Base-by-base conservation (phyloP, 2,329 filamentous ascomycete species). In the Pezicula rhizophila region DNA sequence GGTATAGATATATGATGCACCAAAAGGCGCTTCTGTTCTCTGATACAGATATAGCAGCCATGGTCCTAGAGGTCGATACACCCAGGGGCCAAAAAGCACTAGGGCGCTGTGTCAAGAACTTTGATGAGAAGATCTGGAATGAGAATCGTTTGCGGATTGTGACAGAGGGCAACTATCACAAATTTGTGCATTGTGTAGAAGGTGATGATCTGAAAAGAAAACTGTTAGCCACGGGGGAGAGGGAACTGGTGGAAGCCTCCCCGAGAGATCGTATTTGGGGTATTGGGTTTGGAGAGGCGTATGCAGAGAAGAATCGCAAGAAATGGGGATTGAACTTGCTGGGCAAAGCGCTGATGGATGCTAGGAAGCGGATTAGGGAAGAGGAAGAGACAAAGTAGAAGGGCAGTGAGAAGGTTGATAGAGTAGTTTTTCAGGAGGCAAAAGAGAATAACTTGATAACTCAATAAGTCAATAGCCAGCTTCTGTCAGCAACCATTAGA, bases 231-330 rank as follows among this genome's bases (percentile, higher is more conserved):
- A 87, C 84, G 1, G 80, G 77, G 0, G 73, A 79, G 5, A 67
- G 75, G 41, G 76, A 83, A 63, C 59, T 87, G 18, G 79, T 85
- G 2, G 82, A 84, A 66, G 80, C 80, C 28, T 74, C 74, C 50
- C 78, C 81, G 10, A 70, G 64, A 50, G 83, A 87, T 66, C 60
- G 70, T 5, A 75, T 86, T 47, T 87, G 83, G 84, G 84, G 83
- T 1, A 68, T 87, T 41, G 84, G 84, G 5, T 85, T 79, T 57
- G 66, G 59, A 2, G 76, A 72, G 7, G 67, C 65, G 15, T 66
- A 74, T 57, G 82, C 81, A 2, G 70, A 67, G 48, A 53, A 23
- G 2, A 71, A 72, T 44, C 70, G 74, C 42, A 60, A 66, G 15
- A 55, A 63, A 3, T 87, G 83, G 84, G 84, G 84, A 0, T 49